A percentile compares a stretch with the other conserved stretches of the same genome.
phyloP scores from a whole-genome alignment of 2,329 filamentous ascomycete genomes.

The Diaporthe vexans region DNA sequence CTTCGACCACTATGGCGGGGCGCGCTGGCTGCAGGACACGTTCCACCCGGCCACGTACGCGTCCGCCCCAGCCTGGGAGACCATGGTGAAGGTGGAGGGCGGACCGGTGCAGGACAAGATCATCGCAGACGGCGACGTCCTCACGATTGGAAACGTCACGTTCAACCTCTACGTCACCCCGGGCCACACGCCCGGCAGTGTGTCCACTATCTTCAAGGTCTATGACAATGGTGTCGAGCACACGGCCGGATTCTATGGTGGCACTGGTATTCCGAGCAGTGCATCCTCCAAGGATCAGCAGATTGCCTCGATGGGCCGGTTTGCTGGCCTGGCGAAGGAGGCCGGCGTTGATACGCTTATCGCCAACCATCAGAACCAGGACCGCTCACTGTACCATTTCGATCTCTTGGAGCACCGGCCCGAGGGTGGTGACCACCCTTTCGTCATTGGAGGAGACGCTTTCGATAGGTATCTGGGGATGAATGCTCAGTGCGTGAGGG shows the following conservation, averaged over 20 bases:
- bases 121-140: not conserved
- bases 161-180: conserved; percentile 12
- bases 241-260: conserved; percentile 2
- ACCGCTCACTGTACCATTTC: conserved; percentile 32
- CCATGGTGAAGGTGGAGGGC: not conserved
- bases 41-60: conserved; percentile 37
- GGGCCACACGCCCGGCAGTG: conserved; percentile 1
- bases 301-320: conserved; percentile 9
- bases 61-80: conserved; percentile 2
- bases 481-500: conserved; percentile 13
- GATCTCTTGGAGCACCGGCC: conserved; percentile 8
- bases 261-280: conserved; percentile 2
- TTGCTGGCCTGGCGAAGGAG: conserved; percentile 33
- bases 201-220: not conserved
- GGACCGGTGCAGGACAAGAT: not conserved
- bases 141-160: conserved; percentile 1
- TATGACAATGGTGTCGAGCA: not conserved
- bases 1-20: conserved; percentile 49
- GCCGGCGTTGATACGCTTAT: conserved; percentile 43
- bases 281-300: conserved; percentile 6
- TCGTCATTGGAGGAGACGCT: not conserved
- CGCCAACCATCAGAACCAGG: conserved; percentile 46
- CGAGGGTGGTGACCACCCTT: not conserved
- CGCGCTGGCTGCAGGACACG: conserved; percentile 45
- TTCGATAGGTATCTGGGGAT: conserved; percentile 12